Percentiles rank a stretch among this genome's conserved stretches.
phyloP scores from a whole-genome alignment of 257 asterid genomes.

The Solanum paucissectum region DNA sequence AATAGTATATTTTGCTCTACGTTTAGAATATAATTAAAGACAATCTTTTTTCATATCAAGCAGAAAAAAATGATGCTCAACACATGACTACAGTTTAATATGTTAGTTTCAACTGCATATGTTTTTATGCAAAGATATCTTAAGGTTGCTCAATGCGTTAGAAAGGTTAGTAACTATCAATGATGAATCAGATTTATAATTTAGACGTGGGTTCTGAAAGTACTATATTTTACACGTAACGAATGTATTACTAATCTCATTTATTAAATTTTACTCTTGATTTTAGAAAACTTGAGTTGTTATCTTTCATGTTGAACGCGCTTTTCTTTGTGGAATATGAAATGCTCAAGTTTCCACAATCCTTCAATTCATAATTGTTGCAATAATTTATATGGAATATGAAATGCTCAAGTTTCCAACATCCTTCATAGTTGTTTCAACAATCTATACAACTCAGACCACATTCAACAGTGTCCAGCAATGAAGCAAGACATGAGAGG shows the following conservation, averaged over 20 bases:
- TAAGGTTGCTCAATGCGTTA: slow-evolving; percentile 77
- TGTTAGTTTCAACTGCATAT: slow-evolving; percentile 79
- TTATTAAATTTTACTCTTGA: not conserved
- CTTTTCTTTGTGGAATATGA: no score
- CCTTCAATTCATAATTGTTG: no score
- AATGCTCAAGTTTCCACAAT: no score
- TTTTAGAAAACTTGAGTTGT: not conserved
- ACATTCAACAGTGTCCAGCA: slow-evolving; percentile 44
- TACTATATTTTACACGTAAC: not conserved
- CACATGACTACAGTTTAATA: slow-evolving; percentile 56
- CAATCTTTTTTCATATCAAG: not conserved
- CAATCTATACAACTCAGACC: slow-evolving; percentile 59
- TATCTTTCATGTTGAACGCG: no score
- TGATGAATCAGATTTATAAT: not conserved
- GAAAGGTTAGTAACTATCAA: slow-evolving; percentile 29
- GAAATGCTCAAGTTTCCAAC: slow-evolving; percentile 76
- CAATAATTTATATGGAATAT: slow-evolving; percentile 28
- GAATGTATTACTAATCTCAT: not conserved
- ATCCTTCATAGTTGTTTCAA: slow-evolving; percentile 57
- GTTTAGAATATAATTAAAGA: not conserved
- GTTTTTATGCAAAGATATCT: slow-evolving; percentile 76
- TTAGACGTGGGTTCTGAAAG: not conserved
- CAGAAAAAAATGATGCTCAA: not conserved
- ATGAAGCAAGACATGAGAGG: slow-evolving; percentile 74
- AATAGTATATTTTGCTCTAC: not conserved